Base-by-base conservation (phyloP, 1,284 basidiomycete species). In the Ganoderma lingzhi region DNA sequence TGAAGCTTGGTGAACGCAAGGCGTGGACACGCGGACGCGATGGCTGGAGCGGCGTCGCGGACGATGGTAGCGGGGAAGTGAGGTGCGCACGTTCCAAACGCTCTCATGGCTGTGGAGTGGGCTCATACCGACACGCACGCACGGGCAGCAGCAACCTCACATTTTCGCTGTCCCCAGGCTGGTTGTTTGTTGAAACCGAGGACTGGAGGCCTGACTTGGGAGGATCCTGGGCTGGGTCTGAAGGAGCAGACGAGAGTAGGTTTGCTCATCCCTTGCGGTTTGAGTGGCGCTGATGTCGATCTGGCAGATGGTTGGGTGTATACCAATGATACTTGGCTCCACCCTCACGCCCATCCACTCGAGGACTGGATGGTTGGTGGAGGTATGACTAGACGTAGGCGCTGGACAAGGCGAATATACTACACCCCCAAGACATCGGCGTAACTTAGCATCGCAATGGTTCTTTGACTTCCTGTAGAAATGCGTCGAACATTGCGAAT, bases 1-100 rank as follows among this genome's bases (percentile, higher is more conserved):
- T 94, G 53, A 83, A 81, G 67, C 74, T 81, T 0, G 85, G 81
- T 0, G 92, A 94, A 76, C 81, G 91, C 14, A 80, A 80, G 14
- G 84, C 84, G 17, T 94, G 92, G 92, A 93, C 91, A 39, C 83
- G 91, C 35, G 88, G 90, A 0, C 80, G 88, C 58, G 92, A 94
- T 75, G 92, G 92, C 4, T 93, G 91, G 90, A 89, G 86, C 73
- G 87, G 87, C 0, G 82, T 90, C 28, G 73, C 80, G 9, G 76
- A 77, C 23, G 82, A 83, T 60, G 81, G 83, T 3, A 78, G 78
- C 64, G 83, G 84, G 0, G 86, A 88, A 69, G 88, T 93, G 66
- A 92, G 91, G 92, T 93, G 76, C 78, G 90, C 84, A 35, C 61
- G 45, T 61, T 75, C 42, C 66, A 30, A 68, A 37, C 6, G 66